Percentiles rank a stretch among this genome's conserved stretches.
These are phyloP conservation scores for Eudorina sp. DNA, from an alignment of 139 green algal genomes.

Conservation along the genomic window DNA sequence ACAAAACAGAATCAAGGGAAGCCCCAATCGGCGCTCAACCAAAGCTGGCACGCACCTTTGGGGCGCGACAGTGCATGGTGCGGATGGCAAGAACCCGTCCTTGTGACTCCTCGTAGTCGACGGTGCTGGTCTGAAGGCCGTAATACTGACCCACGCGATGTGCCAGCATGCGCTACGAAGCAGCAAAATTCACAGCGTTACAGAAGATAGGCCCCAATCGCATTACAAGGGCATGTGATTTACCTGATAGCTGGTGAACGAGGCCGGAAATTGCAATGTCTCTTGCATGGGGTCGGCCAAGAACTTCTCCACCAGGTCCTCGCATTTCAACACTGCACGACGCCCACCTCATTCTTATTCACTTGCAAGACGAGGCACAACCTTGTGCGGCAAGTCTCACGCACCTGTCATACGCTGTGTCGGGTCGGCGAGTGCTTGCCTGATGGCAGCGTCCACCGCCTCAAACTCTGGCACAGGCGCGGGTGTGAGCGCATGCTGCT, in stretches of 20 bases:
- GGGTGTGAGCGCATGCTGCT: background rate
- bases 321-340: conserved; percentile 46
- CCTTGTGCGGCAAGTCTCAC: background rate
- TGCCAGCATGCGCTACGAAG: conserved; percentile 65
- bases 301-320: conserved; percentile 54
- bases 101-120: conserved; percentile 59
- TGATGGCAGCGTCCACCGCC: conserved; percentile 33
- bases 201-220: no score
- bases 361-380: background rate
- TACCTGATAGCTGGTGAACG: conserved; percentile 53
- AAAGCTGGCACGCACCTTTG: no score
- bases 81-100: conserved; percentile 58
- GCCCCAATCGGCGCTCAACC: no score
- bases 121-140: conserved; percentile 63
- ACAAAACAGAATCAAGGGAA: no score
- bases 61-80: conserved; percentile 1
- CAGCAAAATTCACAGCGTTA: no score
- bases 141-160: conserved; percentile 69
- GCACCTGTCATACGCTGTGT: conserved; percentile 28
- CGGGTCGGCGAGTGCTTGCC: conserved; percentile 35
- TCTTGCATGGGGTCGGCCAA: conserved; percentile 26
- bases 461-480: background rate
- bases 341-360: no score
- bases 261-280: conserved; percentile 44
- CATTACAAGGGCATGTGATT: no score